Base-by-base conservation (phyloP, 768 basidiomycete genomes). In the Mycena metata region DNA sequence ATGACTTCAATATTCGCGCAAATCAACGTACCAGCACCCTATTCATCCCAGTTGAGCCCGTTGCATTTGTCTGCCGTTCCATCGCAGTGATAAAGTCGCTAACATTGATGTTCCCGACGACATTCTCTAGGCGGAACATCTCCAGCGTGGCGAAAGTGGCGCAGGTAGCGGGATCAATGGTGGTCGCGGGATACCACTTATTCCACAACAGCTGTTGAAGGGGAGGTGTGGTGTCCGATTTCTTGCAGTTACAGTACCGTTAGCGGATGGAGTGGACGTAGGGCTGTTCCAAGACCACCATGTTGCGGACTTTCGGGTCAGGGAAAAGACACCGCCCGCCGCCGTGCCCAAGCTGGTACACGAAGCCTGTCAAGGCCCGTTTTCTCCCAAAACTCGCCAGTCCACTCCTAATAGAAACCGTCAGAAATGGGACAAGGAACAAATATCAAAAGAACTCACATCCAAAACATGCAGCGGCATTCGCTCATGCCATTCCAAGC, bases 91-190 rank as follows among this genome's bases (percentile, higher is more conserved):
- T 46, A 30, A 58, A 58, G 24, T 58, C 56, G 23, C 49, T 8
- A 15, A 43, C 56, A 17, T 59, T 15, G 1, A 0, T 64, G 26
- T 43, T 30, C 41, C 24, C 69, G 63, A 43, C 57, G 70, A 12
- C 75, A 45, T 15, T 76, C 52, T 2, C 56, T 10, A 0, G 60
- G 61, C 1, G 73, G 16, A 26, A 72, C 71, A 7, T 64, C 71
- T 41, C 69, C 19, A 54, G 19, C 6, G 33, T 33, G 19, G 10
- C 35, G n/a, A 54, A 54, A 9, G 51, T 54, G 6, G 51, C 51
- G 19, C 51, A 54, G 0, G 51, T 54, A 7, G 33, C 3, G 9
- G 51, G 51, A 30, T 51, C 21, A 9, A 24, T 51, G 24, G 17
- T 11, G 2, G 49, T 51, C 6, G 49, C 49, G 9, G 51, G 51